Conservation (phyloP, 306 rosid species). For the Castanea mollissima region DNA sequence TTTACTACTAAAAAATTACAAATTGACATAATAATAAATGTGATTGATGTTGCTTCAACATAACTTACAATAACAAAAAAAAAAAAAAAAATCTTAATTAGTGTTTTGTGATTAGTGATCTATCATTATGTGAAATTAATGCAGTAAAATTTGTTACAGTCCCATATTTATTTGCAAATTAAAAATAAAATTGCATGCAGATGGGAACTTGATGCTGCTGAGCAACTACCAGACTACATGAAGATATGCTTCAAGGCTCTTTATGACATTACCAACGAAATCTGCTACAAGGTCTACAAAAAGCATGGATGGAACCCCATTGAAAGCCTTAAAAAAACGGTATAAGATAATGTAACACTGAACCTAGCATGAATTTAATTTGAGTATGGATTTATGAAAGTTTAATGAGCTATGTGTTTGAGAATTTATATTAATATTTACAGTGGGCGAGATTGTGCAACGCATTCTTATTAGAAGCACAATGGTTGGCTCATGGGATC, state of each 20-base stretch:
- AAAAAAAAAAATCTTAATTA: no score
- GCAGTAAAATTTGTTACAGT: no score
- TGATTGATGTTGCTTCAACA: no score
- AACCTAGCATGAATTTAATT: no score
- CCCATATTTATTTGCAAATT: no score
- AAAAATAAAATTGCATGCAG: neutral
- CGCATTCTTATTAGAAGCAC: constrained; percentile 54
- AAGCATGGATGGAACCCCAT: constrained; percentile 37
- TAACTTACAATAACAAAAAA: no score
- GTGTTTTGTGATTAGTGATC: no score
- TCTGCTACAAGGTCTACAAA: neutral
- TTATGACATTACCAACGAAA: constrained; percentile 26
- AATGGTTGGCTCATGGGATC: constrained; percentile 41
- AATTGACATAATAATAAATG: no score
- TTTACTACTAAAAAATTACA: no score
- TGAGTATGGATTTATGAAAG: no score
- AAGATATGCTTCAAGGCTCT: constrained; percentile 36
- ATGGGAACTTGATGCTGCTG: constrained; percentile 17
- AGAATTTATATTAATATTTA: neutral
- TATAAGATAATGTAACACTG: neutral
- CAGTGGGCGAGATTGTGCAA: constrained; percentile 55
- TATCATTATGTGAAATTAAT: no score
- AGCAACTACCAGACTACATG: constrained; percentile 34
- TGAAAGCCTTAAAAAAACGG: constrained; percentile 25
- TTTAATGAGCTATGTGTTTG: no score